Evolutionary conservation across 2,329 filamentous ascomycete genomes (phyloP).

Genomic region (Colletotrichum nymphaeae): DNA sequence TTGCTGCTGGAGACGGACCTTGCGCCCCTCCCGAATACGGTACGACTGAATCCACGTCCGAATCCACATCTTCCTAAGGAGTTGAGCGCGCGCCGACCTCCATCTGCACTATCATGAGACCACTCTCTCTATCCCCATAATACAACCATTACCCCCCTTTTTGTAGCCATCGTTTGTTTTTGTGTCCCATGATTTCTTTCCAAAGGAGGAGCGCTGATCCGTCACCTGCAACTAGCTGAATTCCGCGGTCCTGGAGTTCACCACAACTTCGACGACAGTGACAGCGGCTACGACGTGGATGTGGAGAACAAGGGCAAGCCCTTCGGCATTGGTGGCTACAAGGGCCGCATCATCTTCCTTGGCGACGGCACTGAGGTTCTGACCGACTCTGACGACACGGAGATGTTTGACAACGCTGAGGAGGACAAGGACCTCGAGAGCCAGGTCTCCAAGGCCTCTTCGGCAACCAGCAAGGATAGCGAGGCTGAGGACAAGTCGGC

Average conservation of each 20-base stretch:
- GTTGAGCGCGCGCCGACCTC: constrained; percentile 32
- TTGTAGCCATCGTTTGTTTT: constrained; percentile 29
- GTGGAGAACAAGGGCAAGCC: constrained; percentile 71
- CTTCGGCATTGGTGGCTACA: constrained; percentile 77
- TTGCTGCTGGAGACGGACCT: constrained; percentile 96
- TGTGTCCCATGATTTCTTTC: constrained; percentile 30
- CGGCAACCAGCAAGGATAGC: constrained; percentile 31
- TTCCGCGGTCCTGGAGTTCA: constrained; percentile 86
- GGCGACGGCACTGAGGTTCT: constrained; percentile 95
- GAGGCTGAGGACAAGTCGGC: constrained; percentile 40
- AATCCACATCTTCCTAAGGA: constrained; percentile 37
- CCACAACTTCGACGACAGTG: constrained; percentile 85
- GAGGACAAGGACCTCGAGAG: constrained; percentile 89
- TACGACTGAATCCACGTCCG: constrained; percentile 65
- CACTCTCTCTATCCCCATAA: constrained; percentile 27
- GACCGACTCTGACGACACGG: constrained; percentile 87
- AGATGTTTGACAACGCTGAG: constrained; percentile 90
- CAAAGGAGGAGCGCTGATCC: constrained; percentile 37
- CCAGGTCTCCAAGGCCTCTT: constrained; percentile 75
- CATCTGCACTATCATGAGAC: constrained; percentile 25
- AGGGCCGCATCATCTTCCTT: constrained; percentile 91
- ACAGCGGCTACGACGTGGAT: constrained; percentile 81
- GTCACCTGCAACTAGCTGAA: constrained; percentile 68
- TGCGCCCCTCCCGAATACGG: constrained; percentile 99
- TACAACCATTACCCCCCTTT: constrained; percentile 29